These are phyloP conservation scores for Penicillium lividum DNA, from an alignment of 495 filamentous ascomycete genomes.

Conservation along the genomic window DNA sequence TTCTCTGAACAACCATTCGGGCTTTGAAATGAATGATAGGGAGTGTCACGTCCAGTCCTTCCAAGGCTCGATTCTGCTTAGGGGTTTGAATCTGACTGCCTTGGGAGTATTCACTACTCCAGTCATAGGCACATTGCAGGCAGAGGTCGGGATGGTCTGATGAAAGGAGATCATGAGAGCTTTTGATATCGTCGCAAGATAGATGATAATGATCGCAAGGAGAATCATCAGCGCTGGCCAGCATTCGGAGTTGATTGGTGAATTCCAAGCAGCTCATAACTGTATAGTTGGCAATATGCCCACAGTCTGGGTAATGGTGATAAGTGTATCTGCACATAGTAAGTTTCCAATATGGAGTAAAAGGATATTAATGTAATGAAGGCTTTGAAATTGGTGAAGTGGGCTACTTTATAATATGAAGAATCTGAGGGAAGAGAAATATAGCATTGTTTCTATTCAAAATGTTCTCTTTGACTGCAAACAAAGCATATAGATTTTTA, in stretches of 20 bases:
- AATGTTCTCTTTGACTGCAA: neutral
- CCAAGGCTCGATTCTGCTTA: neutral
- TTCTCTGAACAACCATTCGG: constrained; percentile 14
- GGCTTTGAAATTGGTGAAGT: neutral
- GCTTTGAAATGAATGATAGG: constrained; percentile 13
- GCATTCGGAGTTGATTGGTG: constrained; percentile 21
- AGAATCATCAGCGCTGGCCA: constrained; percentile 1
- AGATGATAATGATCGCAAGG: neutral
- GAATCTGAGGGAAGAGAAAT: neutral
- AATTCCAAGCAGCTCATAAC: constrained; percentile 28
- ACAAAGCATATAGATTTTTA: neutral
- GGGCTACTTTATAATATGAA: neutral
- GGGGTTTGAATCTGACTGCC: neutral
- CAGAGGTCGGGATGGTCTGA: constrained; percentile 12
- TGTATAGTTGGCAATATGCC: constrained; percentile 32
- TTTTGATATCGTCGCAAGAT: constrained; percentile 7
- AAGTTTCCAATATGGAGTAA: neutral
- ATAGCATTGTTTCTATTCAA: too few species aligned
- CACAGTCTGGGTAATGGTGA: constrained; percentile 31
- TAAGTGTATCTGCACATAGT: constrained; percentile 33
- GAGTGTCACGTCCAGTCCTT: constrained; percentile 4
- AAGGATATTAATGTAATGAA: neutral
- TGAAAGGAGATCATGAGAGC: constrained; percentile 12
- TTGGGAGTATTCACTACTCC: neutral
- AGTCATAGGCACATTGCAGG: constrained; percentile 15